These are phyloP conservation scores for Eutrema japonicum DNA, from an alignment of 345 rosid genomes.

Conservation along the genomic window DNA sequence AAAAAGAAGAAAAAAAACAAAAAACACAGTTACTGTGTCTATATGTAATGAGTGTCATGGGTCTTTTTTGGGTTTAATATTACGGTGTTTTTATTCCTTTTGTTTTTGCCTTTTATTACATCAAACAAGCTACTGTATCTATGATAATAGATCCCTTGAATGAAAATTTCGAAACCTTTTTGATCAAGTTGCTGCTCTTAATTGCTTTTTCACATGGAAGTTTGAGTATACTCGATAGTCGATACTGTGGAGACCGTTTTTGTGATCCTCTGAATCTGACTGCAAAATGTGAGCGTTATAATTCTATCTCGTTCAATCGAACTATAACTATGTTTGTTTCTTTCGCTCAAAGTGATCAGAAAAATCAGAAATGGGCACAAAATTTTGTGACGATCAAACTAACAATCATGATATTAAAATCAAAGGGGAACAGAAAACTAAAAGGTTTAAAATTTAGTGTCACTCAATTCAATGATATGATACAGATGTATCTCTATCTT, in stretches of 20 bases:
- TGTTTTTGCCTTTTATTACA: background rate
- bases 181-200: background rate
- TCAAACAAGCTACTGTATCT: background rate
- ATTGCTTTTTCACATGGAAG: background rate
- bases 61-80: conserved; percentile 13
- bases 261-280: background rate
- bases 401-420: background rate
- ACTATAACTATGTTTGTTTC: background rate
- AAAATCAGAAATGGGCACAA: background rate
- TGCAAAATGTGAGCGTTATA: background rate
- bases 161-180: background rate
- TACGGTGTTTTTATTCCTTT: conserved; percentile 18
- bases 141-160: background rate
- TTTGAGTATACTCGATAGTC: background rate
- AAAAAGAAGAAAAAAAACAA: conserved; percentile 28
- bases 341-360: background rate
- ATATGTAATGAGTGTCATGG: conserved; percentile 39
- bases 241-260: background rate
- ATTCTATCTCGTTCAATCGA: background rate
- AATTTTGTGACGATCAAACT: background rate
- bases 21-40: conserved; percentile 38
- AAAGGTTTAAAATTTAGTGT: background rate
- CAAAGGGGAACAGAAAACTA: conserved; percentile 29
- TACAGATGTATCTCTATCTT: conserved; percentile 11
- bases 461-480: background rate